Conservation (phyloP, 176 grass and related monocot species). For the Rhynchospora breviuscula region DNA sequence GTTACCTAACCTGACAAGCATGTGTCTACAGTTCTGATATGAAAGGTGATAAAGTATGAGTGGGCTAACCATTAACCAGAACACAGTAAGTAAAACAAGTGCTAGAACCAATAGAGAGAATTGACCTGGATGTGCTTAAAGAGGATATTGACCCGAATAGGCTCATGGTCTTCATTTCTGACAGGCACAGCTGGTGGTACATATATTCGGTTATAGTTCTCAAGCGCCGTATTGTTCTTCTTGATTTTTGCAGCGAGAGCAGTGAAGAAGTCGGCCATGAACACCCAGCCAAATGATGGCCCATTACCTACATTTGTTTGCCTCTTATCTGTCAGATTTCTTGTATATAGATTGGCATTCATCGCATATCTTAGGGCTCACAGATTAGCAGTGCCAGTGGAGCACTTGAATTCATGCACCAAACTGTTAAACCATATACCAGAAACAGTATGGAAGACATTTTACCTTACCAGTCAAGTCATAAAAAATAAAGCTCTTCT, state of each 20-base stretch:
- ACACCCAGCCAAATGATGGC: conserved; percentile 55
- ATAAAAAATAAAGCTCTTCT: background rate
- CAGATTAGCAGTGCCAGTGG: background rate
- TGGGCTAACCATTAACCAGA: background rate
- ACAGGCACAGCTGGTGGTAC: conserved; percentile 37
- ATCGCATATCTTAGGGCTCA: background rate
- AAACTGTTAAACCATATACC: background rate
- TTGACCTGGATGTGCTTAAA: conserved; percentile 57
- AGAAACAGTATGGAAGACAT: background rate
- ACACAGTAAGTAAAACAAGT: background rate
- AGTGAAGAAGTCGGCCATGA: conserved; percentile 58
- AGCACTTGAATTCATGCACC: background rate
- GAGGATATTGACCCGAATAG: conserved; percentile 48
- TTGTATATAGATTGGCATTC: background rate
- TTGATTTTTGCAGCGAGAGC: conserved; percentile 35
- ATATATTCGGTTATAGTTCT: conserved; percentile 54
- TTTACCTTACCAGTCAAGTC: background rate
- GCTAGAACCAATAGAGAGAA: background rate
- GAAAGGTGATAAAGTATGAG: background rate
- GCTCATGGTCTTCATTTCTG: conserved; percentile 37
- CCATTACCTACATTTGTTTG: conserved; percentile 35
- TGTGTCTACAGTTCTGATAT: background rate
- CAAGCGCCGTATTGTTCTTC: conserved; percentile 47
- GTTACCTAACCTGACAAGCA: background rate
- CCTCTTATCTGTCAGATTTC: background rate